These are phyloP conservation scores for Erodium texanum DNA, from an alignment of 441 rosid species.

Conservation along the genomic window DNA sequence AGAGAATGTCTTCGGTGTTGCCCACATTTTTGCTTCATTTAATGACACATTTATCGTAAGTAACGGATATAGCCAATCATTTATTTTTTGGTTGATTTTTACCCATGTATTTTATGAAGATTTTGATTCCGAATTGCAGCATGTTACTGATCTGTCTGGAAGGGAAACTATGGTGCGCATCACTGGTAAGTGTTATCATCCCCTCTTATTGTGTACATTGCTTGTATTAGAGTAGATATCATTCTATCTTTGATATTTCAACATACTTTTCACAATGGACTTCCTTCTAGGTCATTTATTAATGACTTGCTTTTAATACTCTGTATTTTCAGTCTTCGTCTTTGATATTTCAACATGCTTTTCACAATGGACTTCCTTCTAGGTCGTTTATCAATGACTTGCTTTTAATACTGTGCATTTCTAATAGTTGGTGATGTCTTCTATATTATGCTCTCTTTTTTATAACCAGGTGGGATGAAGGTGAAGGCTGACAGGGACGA, in stretches of 20 bases:
- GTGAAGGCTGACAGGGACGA: conserved; percentile 86
- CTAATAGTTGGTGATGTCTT: not conserved
- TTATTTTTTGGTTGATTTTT: not conserved
- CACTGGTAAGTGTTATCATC: conserved; percentile 31
- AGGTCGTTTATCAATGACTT: no score
- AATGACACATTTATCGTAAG: conserved; percentile 66
- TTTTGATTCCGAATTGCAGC: conserved; percentile 25
- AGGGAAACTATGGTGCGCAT: conserved; percentile 63
- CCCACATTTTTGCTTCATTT: conserved; percentile 60
- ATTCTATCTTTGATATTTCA: no score
- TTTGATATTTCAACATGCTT: no score
- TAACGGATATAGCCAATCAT: not conserved
- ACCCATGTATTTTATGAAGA: not conserved
- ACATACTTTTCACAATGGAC: no score
- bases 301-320: not conserved
- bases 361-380: no score
- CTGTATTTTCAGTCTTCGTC: not conserved
- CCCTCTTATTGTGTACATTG: no score
- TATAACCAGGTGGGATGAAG: conserved; percentile 67
- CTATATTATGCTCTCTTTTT: not conserved
- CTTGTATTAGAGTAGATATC: no score
- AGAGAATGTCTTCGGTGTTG: conserved; percentile 60
- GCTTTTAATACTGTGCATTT: not conserved
- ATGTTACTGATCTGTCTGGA: conserved; percentile 62
- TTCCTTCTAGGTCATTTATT: no score